Base-by-base conservation (phyloP, 805 yeast species). In the Lipomyces chichibuensis region DNA sequence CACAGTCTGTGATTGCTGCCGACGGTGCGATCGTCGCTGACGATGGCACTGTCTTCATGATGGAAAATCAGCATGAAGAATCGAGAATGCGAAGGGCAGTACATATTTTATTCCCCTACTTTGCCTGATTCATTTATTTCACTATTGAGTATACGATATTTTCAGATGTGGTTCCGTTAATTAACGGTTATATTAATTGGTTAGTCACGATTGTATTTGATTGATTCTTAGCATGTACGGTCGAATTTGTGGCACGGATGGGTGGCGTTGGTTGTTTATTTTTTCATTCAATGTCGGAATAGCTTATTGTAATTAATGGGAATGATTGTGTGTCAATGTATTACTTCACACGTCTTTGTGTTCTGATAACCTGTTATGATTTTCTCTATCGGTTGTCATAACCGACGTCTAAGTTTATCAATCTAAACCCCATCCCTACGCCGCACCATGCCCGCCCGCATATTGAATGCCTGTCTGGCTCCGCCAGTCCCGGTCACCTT, bases 101-200 rank as follows among this genome's bases (percentile, higher is more conserved):
- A 6, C 63, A 59, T 51, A 8, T 51, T 29, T 25, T 59, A 59
- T 59, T 59, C 23, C 63, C 63, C 33, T 51, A 51, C 33, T 6
- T 23, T 9, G 14, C 29, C 11, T 53, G 8, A 7, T n/a, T 20
- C 33, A 27, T 9, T 53, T 53, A 7, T 23, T 23, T 1, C 29
- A 37, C 13, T 29, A 29, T 29, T 29, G 32, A 29, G 32, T 4
- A 29, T 7, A 29, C 32, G 0, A 29, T 5, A 5, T 29, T 3
- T 29, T 6, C 32, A 29, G 32, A 29, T 13, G 14, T 37, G 39
- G 39, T 37, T 37, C 2, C 14, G 39, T 37, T 37, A 13, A 37
- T 37, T 5, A 29, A 29, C 7, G 32, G 7, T 27, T 29, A 4
- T 29, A 29, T 29, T 29, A 29, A 5, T 17, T 20, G 13, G 17